A percentile compares a stretch with the other conserved stretches of the same genome.
Conservation (phyloP, 2,329 filamentous ascomycete species). For the Cyclaneusma minus region DNA sequence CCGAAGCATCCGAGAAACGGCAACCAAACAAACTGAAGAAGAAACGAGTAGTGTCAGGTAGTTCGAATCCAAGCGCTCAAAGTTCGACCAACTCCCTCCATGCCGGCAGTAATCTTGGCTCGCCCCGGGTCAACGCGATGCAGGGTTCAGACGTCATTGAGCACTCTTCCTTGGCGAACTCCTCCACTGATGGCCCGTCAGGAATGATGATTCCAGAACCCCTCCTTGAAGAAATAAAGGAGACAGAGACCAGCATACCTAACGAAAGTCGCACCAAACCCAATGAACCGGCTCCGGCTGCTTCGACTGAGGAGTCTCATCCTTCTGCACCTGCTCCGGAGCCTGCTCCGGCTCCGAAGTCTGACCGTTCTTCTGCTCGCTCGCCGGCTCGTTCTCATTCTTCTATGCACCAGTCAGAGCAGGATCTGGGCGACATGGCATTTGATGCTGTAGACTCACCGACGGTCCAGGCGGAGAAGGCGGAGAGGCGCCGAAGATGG, state of each 20-base stretch:
- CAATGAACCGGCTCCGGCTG: background rate
- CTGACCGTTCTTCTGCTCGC: conserved; percentile 31
- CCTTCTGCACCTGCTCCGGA: conserved; percentile 12
- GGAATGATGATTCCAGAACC: conserved; percentile 1
- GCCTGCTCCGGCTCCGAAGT: conserved; percentile 9
- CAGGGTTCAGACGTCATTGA: conserved; percentile 9
- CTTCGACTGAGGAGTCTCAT: conserved; percentile 4
- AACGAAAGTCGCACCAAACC: conserved; percentile 5
- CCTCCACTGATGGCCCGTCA: conserved; percentile 2
- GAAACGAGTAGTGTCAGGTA: conserved; percentile 58
- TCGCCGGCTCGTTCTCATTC: conserved; percentile 52
- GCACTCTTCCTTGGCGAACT: conserved; percentile 11
- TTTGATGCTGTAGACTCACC: conserved; percentile 16
- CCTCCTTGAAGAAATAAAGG: too few species aligned
- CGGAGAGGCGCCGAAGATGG: conserved; percentile 58
- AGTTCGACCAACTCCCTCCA: conserved; percentile 73
- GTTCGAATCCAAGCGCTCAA: conserved; percentile 72
- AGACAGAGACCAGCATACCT: too few species aligned
- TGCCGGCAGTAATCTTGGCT: conserved; percentile 17
- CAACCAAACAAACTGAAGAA: conserved; percentile 87
- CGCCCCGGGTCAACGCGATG: conserved; percentile 15
- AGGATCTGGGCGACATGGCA: conserved; percentile 55
- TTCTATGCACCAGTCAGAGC: conserved; percentile 68
- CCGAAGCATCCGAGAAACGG: conserved; percentile 45
- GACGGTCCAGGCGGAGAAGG: conserved; percentile 39